These are phyloP conservation scores for Raphanus hybrid DNA, from an alignment of 441 rosid species.

Conservation along the genomic window DNA sequence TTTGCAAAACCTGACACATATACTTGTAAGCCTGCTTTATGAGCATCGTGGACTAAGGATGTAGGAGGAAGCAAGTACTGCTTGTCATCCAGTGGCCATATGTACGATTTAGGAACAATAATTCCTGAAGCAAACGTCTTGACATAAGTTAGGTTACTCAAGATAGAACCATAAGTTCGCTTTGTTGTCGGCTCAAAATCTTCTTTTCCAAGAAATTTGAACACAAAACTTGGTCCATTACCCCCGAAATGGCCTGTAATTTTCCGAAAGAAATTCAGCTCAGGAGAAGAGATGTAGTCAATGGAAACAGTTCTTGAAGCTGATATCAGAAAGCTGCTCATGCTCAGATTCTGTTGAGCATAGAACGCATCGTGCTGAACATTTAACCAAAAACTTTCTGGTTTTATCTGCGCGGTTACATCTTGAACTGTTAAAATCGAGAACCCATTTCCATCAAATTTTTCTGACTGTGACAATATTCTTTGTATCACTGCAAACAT, in stretches of 20 bases:
- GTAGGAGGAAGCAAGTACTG: constrained; percentile 57
- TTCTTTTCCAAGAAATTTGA: neutral
- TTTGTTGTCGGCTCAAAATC: constrained; percentile 64
- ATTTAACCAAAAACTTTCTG: constrained; percentile 2
- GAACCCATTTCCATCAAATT: neutral
- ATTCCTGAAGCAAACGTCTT: constrained; percentile 81
- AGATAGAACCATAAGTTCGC: constrained; percentile 60
- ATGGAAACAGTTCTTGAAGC: constrained; percentile 4
- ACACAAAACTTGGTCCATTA: neutral
- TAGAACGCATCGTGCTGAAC: constrained; percentile 13
- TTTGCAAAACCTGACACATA: constrained; percentile 68
- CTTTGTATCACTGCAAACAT: neutral
- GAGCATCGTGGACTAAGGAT: constrained; percentile 72
- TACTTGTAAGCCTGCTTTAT: constrained; percentile 71
- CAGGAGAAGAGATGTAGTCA: constrained; percentile 25
- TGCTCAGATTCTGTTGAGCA: neutral
- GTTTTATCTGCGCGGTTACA: neutral
- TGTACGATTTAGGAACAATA: constrained; percentile 34
- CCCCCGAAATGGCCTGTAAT: neutral
- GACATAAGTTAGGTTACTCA: constrained; percentile 63
- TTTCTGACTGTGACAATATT: neutral
- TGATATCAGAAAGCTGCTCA: neutral
- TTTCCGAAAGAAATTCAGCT: neutral
- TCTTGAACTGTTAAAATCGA: neutral
- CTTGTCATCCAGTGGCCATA: constrained; percentile 49